These are phyloP conservation scores for Fusarium kyushuense DNA, from an alignment of 2,329 filamentous ascomycete genomes.

Conservation along the genomic window DNA sequence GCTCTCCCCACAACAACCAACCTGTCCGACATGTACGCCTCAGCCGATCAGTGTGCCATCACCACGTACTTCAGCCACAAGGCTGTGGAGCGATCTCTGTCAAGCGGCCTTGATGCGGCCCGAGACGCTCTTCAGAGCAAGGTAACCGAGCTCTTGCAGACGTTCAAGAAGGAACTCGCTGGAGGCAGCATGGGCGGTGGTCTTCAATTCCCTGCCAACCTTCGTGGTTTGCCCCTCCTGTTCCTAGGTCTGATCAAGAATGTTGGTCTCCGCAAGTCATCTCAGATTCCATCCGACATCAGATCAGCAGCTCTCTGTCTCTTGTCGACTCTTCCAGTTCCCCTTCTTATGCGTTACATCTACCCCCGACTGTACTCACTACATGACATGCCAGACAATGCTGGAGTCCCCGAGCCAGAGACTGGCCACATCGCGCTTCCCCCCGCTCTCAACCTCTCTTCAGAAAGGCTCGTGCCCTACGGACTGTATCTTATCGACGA, in stretches of 20 bases:
- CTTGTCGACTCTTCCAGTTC: conserved; percentile 91
- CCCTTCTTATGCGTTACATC: conserved; percentile 92
- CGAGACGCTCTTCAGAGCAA: conserved; percentile 92
- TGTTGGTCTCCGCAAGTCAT: conserved; percentile 90
- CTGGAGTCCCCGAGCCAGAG: conserved; percentile 84
- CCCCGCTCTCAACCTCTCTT: conserved; percentile 85
- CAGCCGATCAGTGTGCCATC: conserved; percentile 93
- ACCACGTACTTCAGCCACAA: conserved; percentile 97
- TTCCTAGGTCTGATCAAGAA: conserved; percentile 98
- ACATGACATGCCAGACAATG: conserved; percentile 96
- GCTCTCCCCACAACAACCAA: conserved; percentile 93
- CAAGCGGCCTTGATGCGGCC: conserved; percentile 88
- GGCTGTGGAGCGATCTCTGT: conserved; percentile 89
- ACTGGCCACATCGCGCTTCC: conserved; percentile 92
- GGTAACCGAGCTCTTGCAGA: conserved; percentile 90
- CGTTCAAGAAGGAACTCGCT: conserved; percentile 95
- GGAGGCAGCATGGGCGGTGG: conserved; percentile 96
- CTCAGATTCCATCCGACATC: conserved; percentile 93
- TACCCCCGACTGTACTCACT: conserved; percentile 87
- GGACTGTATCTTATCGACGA: conserved; percentile 97
- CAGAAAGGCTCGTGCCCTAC: conserved; percentile 86
- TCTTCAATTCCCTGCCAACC: conserved; percentile 92
- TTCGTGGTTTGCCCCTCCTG: conserved; percentile 86
- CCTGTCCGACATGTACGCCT: conserved; percentile 91
- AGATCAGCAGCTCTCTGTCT: conserved; percentile 92